Evolutionary conservation across 2,329 filamentous ascomycete species (phyloP), one percentile per base, ranked within the genome.

Genomic region (Rutstroemia sydowiana): DNA sequence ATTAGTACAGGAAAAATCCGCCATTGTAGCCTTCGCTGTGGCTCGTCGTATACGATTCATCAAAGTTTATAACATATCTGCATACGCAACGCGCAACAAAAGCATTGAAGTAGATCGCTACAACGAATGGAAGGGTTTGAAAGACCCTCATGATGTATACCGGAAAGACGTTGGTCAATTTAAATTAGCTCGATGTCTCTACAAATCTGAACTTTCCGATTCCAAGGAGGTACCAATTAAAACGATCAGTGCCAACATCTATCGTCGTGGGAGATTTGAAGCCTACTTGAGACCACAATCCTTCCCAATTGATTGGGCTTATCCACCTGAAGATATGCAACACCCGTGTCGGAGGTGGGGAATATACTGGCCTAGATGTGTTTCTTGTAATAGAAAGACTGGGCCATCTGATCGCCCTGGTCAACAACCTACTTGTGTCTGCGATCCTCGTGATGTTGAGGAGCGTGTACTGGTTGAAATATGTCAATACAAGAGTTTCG

Each of bases 291-390:
- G 30, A 2, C 50, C 50, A 5, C 23, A 18, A 6, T 18, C 16
- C 11, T 52, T 28, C 44, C 50, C 45, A 7, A n/a, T n/a, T 5
- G 23, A 7, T 23, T 52, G 50, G 50, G 34, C 26, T 4, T 52
- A 52, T 23, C 50, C 44, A 14, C 44, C 50, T 32, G 20, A 18
- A 11, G 44, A 47, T 28, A 47, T 48, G 14, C 44, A 52, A 36
- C 50, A 48, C 48, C 43, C 44, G 10, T 46, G 48, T 39, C 18
- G 18, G 10, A 34, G 40, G 30, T 51, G 48, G 42, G 42, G 48
- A 4, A 31, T 31, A 14, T 26, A 40, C 28, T 52, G 41, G 41
- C 44, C 50, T 4, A 14, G 23, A 9, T 52, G 50, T 31, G 44
- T 42, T 30, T 16, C n/a, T 36, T 48, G 50, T 40, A 37, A 39